Evolutionary conservation across 768 basidiomycete genomes (phyloP).

Genomic region (Macrolepiota dolichaula): DNA sequence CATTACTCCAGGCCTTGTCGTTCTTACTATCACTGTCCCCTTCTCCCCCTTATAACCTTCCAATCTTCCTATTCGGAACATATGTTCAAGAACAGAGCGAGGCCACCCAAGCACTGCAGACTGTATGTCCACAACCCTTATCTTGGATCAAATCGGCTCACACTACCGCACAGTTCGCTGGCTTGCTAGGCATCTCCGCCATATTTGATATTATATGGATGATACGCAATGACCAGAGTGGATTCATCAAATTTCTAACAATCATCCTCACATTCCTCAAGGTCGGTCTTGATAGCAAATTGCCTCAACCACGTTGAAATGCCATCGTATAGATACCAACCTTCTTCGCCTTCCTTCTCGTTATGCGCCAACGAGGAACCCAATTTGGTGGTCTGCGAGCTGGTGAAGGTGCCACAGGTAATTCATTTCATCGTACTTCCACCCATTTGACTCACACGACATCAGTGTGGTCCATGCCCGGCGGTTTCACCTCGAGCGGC

Average conservation of each 20-base stretch:
- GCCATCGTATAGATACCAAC: slow-evolving; percentile 50
- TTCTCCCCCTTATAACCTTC: slow-evolving; percentile 72
- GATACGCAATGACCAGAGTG: slow-evolving; percentile 49
- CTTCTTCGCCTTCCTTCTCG: slow-evolving; percentile 43
- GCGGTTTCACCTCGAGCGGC: slow-evolving; percentile 55
- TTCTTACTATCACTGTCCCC: slow-evolving; percentile 53
- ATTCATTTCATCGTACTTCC: slow-evolving; percentile 9
- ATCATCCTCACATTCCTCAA: slow-evolving; percentile 57
- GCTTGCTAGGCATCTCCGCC: slow-evolving; percentile 55
- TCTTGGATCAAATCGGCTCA: slow-evolving; percentile 1
- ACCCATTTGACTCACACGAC: slow-evolving; percentile 8
- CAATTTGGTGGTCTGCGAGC: slow-evolving; percentile 49
- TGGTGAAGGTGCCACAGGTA: slow-evolving; percentile 54
- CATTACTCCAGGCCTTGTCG: slow-evolving; percentile 48
- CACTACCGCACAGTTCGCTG: slow-evolving; percentile 50
- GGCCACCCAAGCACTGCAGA: slow-evolving; percentile 58
- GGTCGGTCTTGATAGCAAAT: slow-evolving; percentile 26
- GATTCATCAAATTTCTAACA: slow-evolving; percentile 52
- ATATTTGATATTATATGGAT: slow-evolving; percentile 75
- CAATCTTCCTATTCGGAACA: slow-evolving; percentile 77
- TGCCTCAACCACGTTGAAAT: not conserved
- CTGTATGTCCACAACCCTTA: slow-evolving; percentile 36
- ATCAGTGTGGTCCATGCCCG: slow-evolving; percentile 78
- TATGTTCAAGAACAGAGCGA: slow-evolving; percentile 72
- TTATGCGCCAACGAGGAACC: slow-evolving; percentile 56